Base-by-base conservation (phyloP, 495 filamentous ascomycete genomes). In the Clavariopsis aquatica region DNA sequence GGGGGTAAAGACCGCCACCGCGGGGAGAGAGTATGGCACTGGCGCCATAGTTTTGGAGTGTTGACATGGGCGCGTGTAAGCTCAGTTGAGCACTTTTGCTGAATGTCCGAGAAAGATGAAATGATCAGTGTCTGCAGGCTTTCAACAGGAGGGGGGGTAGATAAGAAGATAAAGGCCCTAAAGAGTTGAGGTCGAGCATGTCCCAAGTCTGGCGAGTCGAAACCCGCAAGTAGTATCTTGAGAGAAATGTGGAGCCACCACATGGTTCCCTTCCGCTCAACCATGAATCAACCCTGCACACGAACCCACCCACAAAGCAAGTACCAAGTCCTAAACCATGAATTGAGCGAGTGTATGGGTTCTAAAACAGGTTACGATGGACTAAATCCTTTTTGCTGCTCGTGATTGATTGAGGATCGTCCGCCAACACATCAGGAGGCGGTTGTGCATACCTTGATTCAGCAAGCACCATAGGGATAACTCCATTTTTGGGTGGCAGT, bases 1-100 rank as follows among this genome's bases (percentile, higher is more conserved):
- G 69, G 38, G 69, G 55, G 26, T 45, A 27, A 8, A 66, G 45
- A 26, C 69, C 69, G 17, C 69, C 69, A 12, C 51, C 57, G 3
- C 62, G 45, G 15, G 54, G 17, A 24, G 52, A 59, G 23, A 65
- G 62, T 12, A 1, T 17, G 27, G 52, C 62, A 9, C 54, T 55
- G n/a, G 24, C 45, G 10, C 1, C 26, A 13, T 26, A 10, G 15
- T 43, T 12, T 8, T 34, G 38, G n/a, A 2, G 38, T 15, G 3
- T 17, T 3, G 3, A 8, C 38, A 43, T 43, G 15, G 13, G 3
- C 12, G 15, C 4, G 13, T 17, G 38, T 6, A 10, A 2, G 38
- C 38, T 43, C 38, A 43, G 2, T 43, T n/a, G 38, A 43, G 15
- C 38, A 17, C 38, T 43, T 43, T 34, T 17, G 12, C 38, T 43